Evolutionary conservation across 352 stramenopile species (phyloP), one percentile per base, ranked within the genome.

Genomic region (Pythium folliculosum): DNA sequence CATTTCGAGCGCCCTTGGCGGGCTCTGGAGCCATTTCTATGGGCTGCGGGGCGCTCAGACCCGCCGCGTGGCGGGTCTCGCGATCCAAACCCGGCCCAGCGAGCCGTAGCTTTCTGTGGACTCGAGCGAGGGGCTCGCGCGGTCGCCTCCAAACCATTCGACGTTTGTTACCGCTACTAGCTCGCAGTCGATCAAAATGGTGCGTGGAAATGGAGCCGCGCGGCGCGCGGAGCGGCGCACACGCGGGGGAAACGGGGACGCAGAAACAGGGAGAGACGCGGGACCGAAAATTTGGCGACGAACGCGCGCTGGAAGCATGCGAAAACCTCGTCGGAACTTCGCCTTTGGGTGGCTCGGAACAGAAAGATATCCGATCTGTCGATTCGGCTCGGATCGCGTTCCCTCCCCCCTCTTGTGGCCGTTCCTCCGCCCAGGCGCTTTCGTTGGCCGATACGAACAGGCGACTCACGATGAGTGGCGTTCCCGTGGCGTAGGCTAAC

Each of bases 171-270:
- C 63, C 38, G 63, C 69, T 71, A 60, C 63, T 61, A 59, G 54
- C 67, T 58, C 53, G 47, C 60, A 69, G 54, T 75, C 69, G 69
- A 67, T 75, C 69, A 75, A 64, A 60, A 75, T 75, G 69, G 69
- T 75, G 65, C 38, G 69, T 70, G 19, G 44, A 57, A 27, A 38
- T 27, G 35, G 62, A 10, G 22, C 19, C 60, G 35, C 12, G 7
- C 10, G 14, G 12, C 22, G 48, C 37, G 30, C 7, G 37, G 13
- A 23, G 19, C 27, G 6, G 32, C 32, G 50, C 35, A 12, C 13
- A 13, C 10, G 43, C 21, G 49, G n/a, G 60, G 14, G 30, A 27
- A 35, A 52, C 44, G 17, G 4, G 23, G 47, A 35, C 19, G 12
- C 13, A 5, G 25, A 4, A 10, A 32, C 21, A 51, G 14, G 14